These are phyloP conservation scores for Curvularia spicifera DNA, from an alignment of 2,329 filamentous ascomycete species.

Conservation along the genomic window DNA sequence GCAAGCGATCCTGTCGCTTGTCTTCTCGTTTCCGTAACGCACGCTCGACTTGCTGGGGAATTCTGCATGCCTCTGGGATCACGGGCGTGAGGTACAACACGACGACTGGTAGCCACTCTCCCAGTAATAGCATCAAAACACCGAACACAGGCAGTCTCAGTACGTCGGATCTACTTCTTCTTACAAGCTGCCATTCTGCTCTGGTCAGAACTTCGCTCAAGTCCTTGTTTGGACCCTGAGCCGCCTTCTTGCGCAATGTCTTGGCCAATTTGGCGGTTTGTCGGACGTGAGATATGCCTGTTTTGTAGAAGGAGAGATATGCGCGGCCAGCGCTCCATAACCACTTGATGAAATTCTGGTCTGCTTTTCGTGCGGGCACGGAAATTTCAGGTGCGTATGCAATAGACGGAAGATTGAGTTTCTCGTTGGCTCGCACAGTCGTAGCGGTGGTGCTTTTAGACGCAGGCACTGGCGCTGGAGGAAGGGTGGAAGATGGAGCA, in stretches of 20 bases:
- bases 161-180: conserved; percentile 73
- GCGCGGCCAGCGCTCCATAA: conserved; percentile 71
- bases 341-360: conserved; percentile 59
- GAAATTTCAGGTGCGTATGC: conserved; percentile 75
- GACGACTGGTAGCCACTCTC: conserved; percentile 84
- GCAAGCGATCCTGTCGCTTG: conserved; percentile 30
- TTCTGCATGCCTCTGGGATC: conserved; percentile 81
- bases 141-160: conserved; percentile 80
- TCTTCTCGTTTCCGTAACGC: conserved; percentile 60
- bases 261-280: conserved; percentile 63
- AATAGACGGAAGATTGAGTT: conserved; percentile 72
- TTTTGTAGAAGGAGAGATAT: conserved; percentile 86
- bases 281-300: conserved; percentile 76
- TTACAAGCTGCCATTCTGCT: conserved; percentile 72
- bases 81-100: conserved; percentile 73
- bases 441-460: conserved; percentile 12
- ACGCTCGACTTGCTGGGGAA: conserved; percentile 75
- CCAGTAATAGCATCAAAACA: conserved; percentile 76
- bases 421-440: conserved; percentile 20
- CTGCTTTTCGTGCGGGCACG: conserved; percentile 63
- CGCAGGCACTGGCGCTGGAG: conserved; percentile 2
- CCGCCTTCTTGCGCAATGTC: conserved; percentile 51
- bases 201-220: conserved; percentile 58
- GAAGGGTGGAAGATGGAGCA: conserved; percentile 1
- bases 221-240: conserved; percentile 7